Evolutionary conservation across 2,329 filamentous ascomycete genomes (phyloP), one percentile per base, ranked within the genome.

Genomic region (Xylogone sp.): DNA sequence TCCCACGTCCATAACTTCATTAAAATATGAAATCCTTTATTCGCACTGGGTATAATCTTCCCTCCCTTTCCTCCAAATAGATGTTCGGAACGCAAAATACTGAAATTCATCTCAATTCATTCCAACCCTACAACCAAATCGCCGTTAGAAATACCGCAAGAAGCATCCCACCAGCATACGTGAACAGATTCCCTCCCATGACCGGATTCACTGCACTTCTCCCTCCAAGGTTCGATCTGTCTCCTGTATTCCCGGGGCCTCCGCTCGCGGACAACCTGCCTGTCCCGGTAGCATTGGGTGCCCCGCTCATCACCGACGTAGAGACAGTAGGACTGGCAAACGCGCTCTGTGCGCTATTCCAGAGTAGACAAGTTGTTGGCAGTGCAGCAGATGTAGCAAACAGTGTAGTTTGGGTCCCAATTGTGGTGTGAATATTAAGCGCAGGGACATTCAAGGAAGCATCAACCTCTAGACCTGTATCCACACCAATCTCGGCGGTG

Each of bases 281-380:
- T 39, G 12, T 5, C 5, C 34, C 34, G 13, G 10, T 39, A 4
- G 34, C n/a, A 39, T 7, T 18, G 6, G n/a, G 2, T 13, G 21
- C 34, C 5, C 43, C 29, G 10, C 12, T 39, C 13, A 45, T 34
- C 21, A 51, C 44, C 3, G 43, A 13, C 16, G 52, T 19, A 4
- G 42, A 45, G 21, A 48, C 18, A 8, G 49, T 55, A 12, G 53
- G 53, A 18, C 21, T 45, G n/a, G 50, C 53, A 39, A 55, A 49
- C 13, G 24, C 42, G 10, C 47, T 52, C 20, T 53, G 43, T 18
- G 7, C 4, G 2, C 16, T 29, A 29, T 55, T 47, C 31, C 50
- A 55, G 27, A 50, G 52, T 9, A 55, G 21, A 46, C 53, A 55
- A 2, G 45, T 43, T 1, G 45, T 53, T 21, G 50, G 45, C 10